Conservation (phyloP, 1,139 yeast species). For the Komagataea norvegica region DNA sequence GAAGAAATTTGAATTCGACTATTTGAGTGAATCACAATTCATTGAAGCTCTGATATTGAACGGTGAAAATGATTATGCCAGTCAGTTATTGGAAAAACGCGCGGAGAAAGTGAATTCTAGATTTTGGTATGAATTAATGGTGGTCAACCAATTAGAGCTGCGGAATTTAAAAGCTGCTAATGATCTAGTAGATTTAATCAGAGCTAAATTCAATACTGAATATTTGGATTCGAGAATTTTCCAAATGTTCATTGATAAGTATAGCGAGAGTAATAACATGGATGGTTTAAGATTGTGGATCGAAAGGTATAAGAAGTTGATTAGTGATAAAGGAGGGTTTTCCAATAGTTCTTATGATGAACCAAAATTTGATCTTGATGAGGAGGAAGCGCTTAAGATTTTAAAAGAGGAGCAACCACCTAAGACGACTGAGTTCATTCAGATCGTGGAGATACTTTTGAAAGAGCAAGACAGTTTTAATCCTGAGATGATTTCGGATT, state of each 20-base stretch:
- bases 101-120: conserved; percentile 28
- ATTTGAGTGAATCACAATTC: conserved; percentile 19
- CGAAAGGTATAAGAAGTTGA: conserved; percentile 5
- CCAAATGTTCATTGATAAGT: conserved; percentile 16
- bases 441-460: conserved; percentile 11
- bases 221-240: conserved; percentile 21
- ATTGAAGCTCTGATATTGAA: conserved; percentile 27
- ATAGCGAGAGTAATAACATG: conserved; percentile 12
- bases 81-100: conserved; percentile 24
- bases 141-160: conserved; percentile 29
- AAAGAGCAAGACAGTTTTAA: conserved; percentile 5
- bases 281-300: conserved; percentile 15
- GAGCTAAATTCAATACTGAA: conserved; percentile 8
- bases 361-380: too few relatives aligned
- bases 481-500: conserved; percentile 3
- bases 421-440: conserved; percentile 13
- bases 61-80: conserved; percentile 28
- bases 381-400: conserved; percentile 15
- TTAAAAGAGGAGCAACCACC: conserved; percentile 17
- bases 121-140: conserved; percentile 37
- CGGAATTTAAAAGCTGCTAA: conserved; percentile 30
- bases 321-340: conserved; percentile 16
- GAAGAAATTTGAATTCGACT: conserved; percentile 21
- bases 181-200: conserved; percentile 11
- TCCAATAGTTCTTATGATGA: too few relatives aligned